Evolutionary conservation across 352 stramenopile species (phyloP).

Genomic region (Pythium rishiriense): DNA sequence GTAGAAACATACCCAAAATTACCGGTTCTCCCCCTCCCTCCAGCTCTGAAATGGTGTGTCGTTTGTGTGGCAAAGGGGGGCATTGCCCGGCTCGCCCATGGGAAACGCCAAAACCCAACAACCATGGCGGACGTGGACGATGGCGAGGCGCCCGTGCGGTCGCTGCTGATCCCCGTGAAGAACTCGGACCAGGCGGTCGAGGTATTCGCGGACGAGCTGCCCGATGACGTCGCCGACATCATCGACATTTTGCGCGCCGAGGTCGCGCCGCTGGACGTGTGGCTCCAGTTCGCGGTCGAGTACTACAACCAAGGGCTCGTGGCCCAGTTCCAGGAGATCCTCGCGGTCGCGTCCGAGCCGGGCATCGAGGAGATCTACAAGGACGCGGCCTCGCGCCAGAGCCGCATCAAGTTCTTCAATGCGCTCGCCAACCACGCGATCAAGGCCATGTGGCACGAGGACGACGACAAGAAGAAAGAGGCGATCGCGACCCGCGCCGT

Average conservation of each 20-base stretch:
- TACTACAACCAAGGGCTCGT: constrained; percentile 88
- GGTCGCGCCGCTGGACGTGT: constrained; percentile 89
- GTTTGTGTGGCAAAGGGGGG: constrained; percentile 16
- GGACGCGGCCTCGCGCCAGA: constrained; percentile 80
- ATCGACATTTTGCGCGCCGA: constrained; percentile 91
- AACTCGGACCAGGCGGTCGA: constrained; percentile 90
- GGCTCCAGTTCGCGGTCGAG: constrained; percentile 90
- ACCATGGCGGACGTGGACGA: constrained; percentile 31
- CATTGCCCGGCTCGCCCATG: not conserved
- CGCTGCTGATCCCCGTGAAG: constrained; percentile 90
- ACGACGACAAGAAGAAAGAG: constrained; percentile 87
- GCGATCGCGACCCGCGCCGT: constrained; percentile 78
- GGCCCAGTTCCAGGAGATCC: constrained; percentile 84
- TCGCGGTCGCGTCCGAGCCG: constrained; percentile 78
- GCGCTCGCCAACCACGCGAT: constrained; percentile 82
- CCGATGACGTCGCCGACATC: constrained; percentile 90
- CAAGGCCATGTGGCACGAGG: constrained; percentile 89
- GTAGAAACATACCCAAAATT: not conserved
- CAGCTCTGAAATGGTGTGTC: constrained; percentile 9
- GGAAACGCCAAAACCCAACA: constrained; percentile 1
- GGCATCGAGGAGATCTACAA: constrained; percentile 90
- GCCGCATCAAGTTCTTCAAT: constrained; percentile 90
- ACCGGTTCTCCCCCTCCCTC: too few relatives aligned
- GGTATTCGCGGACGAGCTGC: constrained; percentile 89
- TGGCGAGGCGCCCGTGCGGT: constrained; percentile 38